phyloP scores from a whole-genome alignment of 768 basidiomycete genomes.

The Serendipita sp. region DNA sequence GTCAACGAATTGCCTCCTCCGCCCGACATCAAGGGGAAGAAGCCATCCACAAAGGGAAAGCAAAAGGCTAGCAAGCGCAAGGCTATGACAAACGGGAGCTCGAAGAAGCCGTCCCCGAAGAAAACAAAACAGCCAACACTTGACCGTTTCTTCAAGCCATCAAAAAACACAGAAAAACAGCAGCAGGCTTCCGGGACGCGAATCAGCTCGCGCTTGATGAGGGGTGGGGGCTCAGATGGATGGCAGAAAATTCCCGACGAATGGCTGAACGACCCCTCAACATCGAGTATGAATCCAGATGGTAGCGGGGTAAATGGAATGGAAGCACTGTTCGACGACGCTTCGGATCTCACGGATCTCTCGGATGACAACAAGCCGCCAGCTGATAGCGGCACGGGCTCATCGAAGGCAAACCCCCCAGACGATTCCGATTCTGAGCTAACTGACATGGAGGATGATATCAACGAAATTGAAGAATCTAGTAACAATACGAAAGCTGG shows the following conservation, averaged over 20 bases:
- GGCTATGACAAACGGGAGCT: neutral
- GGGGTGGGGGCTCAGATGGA: too few species aligned
- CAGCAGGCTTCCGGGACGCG: neutral
- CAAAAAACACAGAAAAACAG: neutral
- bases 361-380: slow-evolving; percentile 5
- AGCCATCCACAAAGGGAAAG: slow-evolving; percentile 22
- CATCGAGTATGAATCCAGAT: neutral
- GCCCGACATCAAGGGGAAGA: slow-evolving; percentile 24
- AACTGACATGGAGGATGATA: neutral
- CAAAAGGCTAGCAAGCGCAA: neutral
- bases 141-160: neutral
- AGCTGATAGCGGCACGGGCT: neutral
- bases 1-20: slow-evolving; percentile 27
- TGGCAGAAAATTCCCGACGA: neutral
- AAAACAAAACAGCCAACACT: neutral
- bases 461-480: neutral
- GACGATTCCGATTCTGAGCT: slow-evolving; percentile 4
- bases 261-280: neutral
- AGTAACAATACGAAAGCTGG: neutral
- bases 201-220: neutral
- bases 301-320: neutral
- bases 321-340: slow-evolving; percentile 8
- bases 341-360: slow-evolving; percentile 6
- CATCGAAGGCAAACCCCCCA: neutral
- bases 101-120: neutral